Evolutionary conservation across 192 early-diverging fungal genomes (phyloP), one percentile per base, ranked within the genome.

Genomic region (Funneliformis geosporum): DNA sequence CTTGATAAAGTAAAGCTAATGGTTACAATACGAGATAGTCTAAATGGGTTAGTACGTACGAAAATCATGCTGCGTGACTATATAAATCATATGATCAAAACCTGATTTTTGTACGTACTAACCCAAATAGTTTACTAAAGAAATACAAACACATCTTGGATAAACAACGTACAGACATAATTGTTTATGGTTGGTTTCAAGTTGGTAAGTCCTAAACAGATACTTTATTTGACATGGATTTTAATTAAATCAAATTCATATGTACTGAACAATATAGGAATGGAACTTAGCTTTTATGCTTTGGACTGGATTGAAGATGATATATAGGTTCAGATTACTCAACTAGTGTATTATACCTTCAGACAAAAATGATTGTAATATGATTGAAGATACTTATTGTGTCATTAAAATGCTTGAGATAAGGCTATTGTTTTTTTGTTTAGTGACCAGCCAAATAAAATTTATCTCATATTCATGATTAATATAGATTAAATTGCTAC

Each of bases 1-100:
- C 68, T 70, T 42, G 68, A 70, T 46, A 70, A 70, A 42, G 68
- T 70, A 6, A 70, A 70, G 27, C 11, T 70, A 23, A 46, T 46
- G 23, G 44, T 70, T 2, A 46, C 39, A 8, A 70, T 70, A 40
- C 5, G 68, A 42, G 68, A 70, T 46, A 44, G 40, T 70, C 12
- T 70, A 4, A 70, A 70, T 70, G 6, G 38, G 4, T 16, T 70
- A 42, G 5, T 70, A 44, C n/a, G n/a, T n/a, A n/a, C n/a, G n/a
- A n/a, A n/a, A n/a, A n/a, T n/a, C n/a, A n/a, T n/a, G n/a, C n/a
- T n/a, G n/a, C n/a, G n/a, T n/a, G n/a, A n/a, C n/a, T n/a, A n/a
- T n/a, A n/a, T n/a, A n/a, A n/a, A n/a, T n/a, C n/a, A n/a, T n/a
- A n/a, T n/a, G n/a, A n/a, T n/a, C n/a, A n/a, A n/a, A n/a, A n/a